Evolutionary conservation across 257 asterid genomes (phyloP), one percentile per base, ranked within the genome.

Genomic region (Eucommia ulmoides): DNA sequence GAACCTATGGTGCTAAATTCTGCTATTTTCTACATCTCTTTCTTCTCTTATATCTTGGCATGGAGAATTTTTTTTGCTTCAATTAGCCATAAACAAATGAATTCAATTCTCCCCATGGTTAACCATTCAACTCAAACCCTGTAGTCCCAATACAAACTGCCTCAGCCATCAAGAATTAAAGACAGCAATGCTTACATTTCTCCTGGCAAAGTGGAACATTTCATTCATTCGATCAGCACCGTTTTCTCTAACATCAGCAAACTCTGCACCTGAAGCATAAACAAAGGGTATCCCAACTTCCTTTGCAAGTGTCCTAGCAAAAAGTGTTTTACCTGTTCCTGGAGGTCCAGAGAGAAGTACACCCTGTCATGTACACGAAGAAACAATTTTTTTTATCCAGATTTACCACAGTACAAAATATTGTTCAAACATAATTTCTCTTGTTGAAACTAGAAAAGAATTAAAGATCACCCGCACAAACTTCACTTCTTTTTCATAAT

Each of bases 201-300:
- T 80, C 75, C 96, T 81, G 15, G 96, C 98, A 50, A 72, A 51
- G 23, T 88, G 77, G 69, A 91, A 91, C 72, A 91, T 60, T 53
- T 91, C 81, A 72, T 78, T 86, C 47, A 91, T 85, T 73, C 84
- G 75, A 56, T 86, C 86, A 59, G 91, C 84, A 38, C 98, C 98
- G 77, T 96, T 85, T 80, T 77, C 83, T 74, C 83, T 94, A 64
- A 86, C 86, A 68, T 86, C 96, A 23, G 93, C 78, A 68, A 91
- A 91, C 79, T 91, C 98, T 11, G 98, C 96, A 71, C 96, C 98
- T 24, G 98, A 91, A 61, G 98, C 96, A 77, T 82, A 89, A 65
- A 91, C 89, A 68, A 91, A 91, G 46, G 98, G 98, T 84, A 91
- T 38, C 50, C 98, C 98, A 54, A 96, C 79, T 77, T 91, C 79